Conservation (phyloP, 2,329 filamentous ascomycete species). For the Colletotrichum melonis region DNA sequence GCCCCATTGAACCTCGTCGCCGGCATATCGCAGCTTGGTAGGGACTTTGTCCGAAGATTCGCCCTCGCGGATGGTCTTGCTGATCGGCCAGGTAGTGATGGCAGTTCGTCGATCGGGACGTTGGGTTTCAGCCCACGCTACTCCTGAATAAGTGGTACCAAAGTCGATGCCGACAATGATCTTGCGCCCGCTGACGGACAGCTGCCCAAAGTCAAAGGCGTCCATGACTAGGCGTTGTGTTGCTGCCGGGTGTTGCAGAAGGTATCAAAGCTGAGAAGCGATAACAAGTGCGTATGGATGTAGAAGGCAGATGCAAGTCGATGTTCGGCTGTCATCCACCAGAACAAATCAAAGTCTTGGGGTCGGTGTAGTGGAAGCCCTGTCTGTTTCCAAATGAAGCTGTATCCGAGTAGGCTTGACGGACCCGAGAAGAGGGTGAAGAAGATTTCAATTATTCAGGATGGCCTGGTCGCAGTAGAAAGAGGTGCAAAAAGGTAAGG, state of each 20-base stretch:
- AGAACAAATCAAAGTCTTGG: not conserved
- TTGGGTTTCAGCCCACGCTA: conserved; percentile 62
- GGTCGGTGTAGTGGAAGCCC: not conserved
- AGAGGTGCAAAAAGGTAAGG: not conserved
- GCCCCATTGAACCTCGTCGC: conserved; percentile 59
- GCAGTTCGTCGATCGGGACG: conserved; percentile 53
- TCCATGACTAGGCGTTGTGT: conserved; percentile 42
- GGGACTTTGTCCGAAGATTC: conserved; percentile 59
- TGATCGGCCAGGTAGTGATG: conserved; percentile 59
- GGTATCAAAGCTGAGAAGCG: not conserved
- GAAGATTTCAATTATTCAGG: too few relatives aligned
- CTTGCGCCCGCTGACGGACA: conserved; percentile 49
- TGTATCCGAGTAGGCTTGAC: not conserved
- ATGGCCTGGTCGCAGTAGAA: not conserved
- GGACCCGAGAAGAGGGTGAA: not conserved
- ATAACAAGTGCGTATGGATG: not conserved
- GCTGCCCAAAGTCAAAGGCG: conserved; percentile 45
- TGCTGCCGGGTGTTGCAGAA: not conserved
- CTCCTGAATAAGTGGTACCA: conserved; percentile 66
- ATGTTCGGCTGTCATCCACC: not conserved
- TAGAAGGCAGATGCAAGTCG: not conserved
- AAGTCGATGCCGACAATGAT: conserved; percentile 67
- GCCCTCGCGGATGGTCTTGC: conserved; percentile 47
- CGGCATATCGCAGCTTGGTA: conserved; percentile 57
- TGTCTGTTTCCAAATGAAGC: not conserved